These are phyloP conservation scores for Xylaria palmicola DNA, from an alignment of 495 filamentous ascomycete genomes.

Conservation along the genomic window DNA sequence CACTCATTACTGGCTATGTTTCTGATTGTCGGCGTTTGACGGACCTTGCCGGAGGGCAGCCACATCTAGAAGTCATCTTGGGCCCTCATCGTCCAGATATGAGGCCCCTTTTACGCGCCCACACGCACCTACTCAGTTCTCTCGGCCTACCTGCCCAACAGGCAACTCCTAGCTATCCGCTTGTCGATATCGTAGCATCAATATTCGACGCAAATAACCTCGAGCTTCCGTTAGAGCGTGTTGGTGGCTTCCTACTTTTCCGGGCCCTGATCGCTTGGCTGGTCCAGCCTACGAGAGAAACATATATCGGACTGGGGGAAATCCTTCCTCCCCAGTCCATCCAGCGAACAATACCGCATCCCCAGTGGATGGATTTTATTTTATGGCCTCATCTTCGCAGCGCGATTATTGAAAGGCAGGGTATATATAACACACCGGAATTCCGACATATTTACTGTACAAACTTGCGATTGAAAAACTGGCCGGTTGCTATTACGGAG, in stretches of 20 bases:
- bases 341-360: conserved; percentile 29
- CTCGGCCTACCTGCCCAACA: conserved; percentile 5
- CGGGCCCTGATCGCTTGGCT: conserved; percentile 29
- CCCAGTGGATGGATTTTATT: conserved; percentile 34
- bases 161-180: background rate
- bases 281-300: conserved; percentile 26
- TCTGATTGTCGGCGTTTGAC: conserved; percentile 4
- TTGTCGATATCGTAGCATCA: conserved; percentile 5
- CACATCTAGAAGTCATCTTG: conserved; percentile 7
- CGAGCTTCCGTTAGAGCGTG: conserved; percentile 3
- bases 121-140: conserved; percentile 1
- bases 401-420: conserved; percentile 32
- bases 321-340: conserved; percentile 24
- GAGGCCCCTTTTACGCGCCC: background rate
- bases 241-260: conserved; percentile 16
- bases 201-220: conserved; percentile 11
- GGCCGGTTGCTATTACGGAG: conserved; percentile 7
- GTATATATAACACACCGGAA: conserved; percentile 30
- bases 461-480: conserved; percentile 25
- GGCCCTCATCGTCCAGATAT: conserved; percentile 4
- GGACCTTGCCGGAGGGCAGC: conserved; percentile 1
- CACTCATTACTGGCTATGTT: conserved; percentile 11
- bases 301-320: conserved; percentile 24
- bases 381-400: conserved; percentile 31
- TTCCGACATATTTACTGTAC: conserved; percentile 29